Conservation (phyloP, 2,329 filamentous ascomycete species). For the Sarocladiaceae sp. region DNA sequence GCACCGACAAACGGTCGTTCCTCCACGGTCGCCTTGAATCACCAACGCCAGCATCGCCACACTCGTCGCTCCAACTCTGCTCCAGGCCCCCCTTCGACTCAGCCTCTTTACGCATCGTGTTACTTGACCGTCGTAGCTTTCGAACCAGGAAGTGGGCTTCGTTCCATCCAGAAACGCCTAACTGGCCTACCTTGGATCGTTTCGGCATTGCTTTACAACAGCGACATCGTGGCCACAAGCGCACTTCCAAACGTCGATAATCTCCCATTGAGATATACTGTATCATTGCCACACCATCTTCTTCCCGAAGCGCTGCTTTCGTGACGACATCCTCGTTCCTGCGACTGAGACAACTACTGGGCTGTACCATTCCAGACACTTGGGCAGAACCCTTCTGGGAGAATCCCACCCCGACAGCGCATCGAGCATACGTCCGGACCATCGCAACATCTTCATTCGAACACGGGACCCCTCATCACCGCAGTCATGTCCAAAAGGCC, state of each 20-base stretch:
- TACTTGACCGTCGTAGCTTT: no score
- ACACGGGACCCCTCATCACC: not conserved
- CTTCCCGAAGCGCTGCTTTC: not conserved
- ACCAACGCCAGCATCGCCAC: slow-evolving; percentile 3
- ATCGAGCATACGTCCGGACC: not conserved
- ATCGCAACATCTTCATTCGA: not conserved
- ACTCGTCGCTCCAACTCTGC: not conserved
- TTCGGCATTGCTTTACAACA: no score
- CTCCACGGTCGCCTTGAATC: no score
- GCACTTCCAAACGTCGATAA: no score
- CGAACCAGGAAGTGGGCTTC: no score
- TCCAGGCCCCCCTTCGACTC: slow-evolving; percentile 1
- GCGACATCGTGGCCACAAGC: no score
- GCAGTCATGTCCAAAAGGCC: slow-evolving; percentile 49
- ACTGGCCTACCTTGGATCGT: no score
- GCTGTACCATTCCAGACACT: slow-evolving; percentile 11
- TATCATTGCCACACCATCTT: not conserved
- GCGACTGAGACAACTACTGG: slow-evolving; percentile 15
- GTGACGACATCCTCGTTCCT: slow-evolving; percentile 17
- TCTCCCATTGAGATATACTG: not conserved
- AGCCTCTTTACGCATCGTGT: not conserved
- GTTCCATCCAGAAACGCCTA: no score
- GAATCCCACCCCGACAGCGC: no score
- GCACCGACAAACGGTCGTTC: not conserved
- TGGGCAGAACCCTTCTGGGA: not conserved